phyloP scores from a whole-genome alignment of 176 grass and related monocot genomes.

The Musa troglodytarum region DNA sequence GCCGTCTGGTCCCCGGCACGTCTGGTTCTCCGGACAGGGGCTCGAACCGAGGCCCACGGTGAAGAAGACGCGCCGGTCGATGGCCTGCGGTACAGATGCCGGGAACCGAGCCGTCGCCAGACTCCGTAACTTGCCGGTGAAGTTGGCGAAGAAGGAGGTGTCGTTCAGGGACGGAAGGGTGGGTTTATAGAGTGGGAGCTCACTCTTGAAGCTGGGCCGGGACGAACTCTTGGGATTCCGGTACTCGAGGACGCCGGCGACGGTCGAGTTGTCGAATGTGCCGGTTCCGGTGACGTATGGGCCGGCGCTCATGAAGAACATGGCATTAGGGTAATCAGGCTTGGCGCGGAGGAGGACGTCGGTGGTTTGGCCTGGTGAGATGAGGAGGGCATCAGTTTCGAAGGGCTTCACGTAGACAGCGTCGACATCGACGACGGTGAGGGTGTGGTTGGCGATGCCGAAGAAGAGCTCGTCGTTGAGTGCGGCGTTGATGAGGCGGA shows the following conservation, averaged over 20 bases:
- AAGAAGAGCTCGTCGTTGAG: slow-evolving; percentile 66
- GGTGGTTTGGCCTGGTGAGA: slow-evolving; percentile 65
- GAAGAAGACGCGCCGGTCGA: not conserved
- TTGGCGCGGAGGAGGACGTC: slow-evolving; percentile 48
- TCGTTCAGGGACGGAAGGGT: not conserved
- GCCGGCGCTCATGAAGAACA: not conserved
- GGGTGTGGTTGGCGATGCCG: slow-evolving; percentile 50
- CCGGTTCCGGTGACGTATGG: not conserved
- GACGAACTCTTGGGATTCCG: not conserved
- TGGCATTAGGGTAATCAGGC: not conserved
- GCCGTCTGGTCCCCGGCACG: not conserved
- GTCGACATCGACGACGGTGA: slow-evolving; percentile 54
- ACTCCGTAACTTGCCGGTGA: not conserved
- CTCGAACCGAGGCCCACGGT: not conserved
- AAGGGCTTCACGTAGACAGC: slow-evolving; percentile 57
- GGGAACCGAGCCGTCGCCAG: not conserved
- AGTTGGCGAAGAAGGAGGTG: not conserved
- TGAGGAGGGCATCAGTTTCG: slow-evolving; percentile 39
- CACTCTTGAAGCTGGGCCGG: not conserved
- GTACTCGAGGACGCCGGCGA: not conserved
- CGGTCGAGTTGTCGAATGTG: not conserved
- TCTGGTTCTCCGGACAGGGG: not conserved
- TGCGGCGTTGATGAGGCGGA: slow-evolving; percentile 62
- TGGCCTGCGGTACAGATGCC: not conserved
- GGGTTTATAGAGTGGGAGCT: not conserved